phyloP scores from a whole-genome alignment of 805 yeast species.

The Teunomyces panamensis region DNA sequence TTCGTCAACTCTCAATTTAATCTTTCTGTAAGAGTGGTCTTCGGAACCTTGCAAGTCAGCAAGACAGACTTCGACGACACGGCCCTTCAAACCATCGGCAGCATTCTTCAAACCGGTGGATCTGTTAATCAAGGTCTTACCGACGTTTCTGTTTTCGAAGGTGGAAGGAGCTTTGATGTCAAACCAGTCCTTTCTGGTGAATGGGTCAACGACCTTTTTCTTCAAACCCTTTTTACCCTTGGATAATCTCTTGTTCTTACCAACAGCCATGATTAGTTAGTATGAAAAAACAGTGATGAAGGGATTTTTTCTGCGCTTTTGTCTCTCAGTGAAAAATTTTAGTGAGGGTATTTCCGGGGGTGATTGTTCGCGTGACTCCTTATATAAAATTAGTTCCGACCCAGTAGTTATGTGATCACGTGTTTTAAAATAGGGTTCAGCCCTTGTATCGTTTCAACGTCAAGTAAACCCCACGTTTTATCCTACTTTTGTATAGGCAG shows the following conservation, averaged over 20 bases:
- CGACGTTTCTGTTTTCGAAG: conserved; percentile 97
- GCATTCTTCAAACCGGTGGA: conserved; percentile 98
- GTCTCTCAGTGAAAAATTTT: background rate
- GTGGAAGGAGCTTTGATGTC: conserved; percentile 98
- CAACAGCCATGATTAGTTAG: conserved; percentile 26
- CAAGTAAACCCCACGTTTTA: background rate
- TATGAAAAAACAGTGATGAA: background rate
- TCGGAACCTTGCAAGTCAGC: conserved; percentile 99
- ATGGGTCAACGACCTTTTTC: conserved; percentile 99
- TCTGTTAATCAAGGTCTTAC: conserved; percentile 97
- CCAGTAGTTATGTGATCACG: background rate
- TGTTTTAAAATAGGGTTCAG: background rate
- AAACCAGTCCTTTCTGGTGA: conserved; percentile 99
- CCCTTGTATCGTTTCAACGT: background rate
- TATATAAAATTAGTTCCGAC: background rate
- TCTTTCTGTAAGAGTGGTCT: conserved; percentile 97
- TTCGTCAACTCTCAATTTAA: conserved; percentile 97
- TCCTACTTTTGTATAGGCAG: background rate
- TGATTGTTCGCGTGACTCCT: background rate
- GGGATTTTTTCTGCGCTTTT: conserved; percentile 1
- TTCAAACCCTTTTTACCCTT: conserved; percentile 95
- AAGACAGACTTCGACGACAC: conserved; percentile 91
- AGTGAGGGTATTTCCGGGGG: conserved; percentile 1
- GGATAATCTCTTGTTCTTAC: conserved; percentile 86
- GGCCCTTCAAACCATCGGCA: conserved; percentile 96